Conservation (phyloP, 495 filamentous ascomycete species). For the Penicillium mononematosum region DNA sequence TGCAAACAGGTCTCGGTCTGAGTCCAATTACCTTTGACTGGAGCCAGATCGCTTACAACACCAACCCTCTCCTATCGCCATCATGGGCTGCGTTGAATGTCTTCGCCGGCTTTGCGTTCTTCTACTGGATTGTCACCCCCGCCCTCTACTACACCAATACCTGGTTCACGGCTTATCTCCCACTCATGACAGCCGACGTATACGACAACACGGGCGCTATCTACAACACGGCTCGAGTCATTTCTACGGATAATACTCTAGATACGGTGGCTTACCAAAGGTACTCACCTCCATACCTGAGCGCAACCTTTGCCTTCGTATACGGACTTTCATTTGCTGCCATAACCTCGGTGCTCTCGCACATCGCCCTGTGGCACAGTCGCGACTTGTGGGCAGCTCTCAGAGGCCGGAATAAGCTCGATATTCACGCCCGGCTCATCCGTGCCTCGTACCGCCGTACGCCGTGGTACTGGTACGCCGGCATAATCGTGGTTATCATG, state of each 20-base stretch:
- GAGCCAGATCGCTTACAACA: constrained; percentile 49
- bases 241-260: constrained; percentile 69
- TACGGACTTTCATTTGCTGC: constrained; percentile 83
- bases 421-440: constrained; percentile 70
- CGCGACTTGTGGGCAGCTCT: constrained; percentile 54
- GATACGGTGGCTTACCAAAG: constrained; percentile 70
- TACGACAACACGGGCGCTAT: constrained; percentile 78
- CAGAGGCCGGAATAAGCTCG: constrained; percentile 51
- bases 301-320: constrained; percentile 77
- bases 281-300: constrained; percentile 77
- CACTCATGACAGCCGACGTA: constrained; percentile 49
- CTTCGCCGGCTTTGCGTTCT: constrained; percentile 39
- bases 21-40: constrained; percentile 85
- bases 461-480: constrained; percentile 74
- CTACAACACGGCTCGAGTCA: constrained; percentile 75
- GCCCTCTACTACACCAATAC: constrained; percentile 41
- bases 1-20: constrained; percentile 73
- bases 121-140: constrained; percentile 36
- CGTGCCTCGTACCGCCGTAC: constrained; percentile 67
- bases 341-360: constrained; percentile 63
- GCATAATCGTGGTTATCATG: constrained; percentile 70
- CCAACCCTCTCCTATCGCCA: constrained; percentile 37
- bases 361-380: constrained; percentile 59
- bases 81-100: constrained; percentile 57
- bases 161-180: constrained; percentile 42